phyloP scores from a whole-genome alignment of 768 basidiomycete species.

The Galerina marginata region DNA sequence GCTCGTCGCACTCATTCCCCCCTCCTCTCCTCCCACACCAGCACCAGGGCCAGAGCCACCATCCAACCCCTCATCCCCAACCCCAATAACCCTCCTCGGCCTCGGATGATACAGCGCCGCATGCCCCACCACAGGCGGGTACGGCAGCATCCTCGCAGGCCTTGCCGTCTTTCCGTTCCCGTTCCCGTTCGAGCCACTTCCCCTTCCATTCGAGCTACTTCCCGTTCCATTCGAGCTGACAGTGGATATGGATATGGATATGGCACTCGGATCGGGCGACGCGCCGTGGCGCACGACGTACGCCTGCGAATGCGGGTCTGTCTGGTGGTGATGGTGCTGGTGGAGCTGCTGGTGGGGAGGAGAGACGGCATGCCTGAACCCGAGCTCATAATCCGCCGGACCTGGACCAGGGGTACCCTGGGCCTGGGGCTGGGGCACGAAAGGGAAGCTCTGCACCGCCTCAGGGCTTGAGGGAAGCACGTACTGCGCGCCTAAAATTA shows the following conservation, averaged over 20 bases:
- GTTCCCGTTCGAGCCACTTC: background rate
- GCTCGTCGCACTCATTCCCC: background rate
- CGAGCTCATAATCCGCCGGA: constrained; percentile 23
- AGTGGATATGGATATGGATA: constrained; percentile 3
- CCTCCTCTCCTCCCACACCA: no score
- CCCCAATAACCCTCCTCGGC: constrained; percentile 26
- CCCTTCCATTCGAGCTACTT: background rate
- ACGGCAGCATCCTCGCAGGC: constrained; percentile 22
- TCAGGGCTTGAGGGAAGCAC: constrained; percentile 23
- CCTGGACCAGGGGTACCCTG: background rate
- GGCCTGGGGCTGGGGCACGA: background rate
- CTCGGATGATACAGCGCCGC: constrained; percentile 28
- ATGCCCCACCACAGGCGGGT: constrained; percentile 28
- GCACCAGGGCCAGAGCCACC: background rate
- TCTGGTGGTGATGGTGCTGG: background rate
- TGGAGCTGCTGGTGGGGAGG: background rate
- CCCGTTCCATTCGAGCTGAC: background rate
- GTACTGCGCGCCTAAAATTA: constrained; percentile 12
- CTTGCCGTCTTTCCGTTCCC: constrained; percentile 5
- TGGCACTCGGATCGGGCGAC: background rate
- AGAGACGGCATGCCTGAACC: constrained; percentile 11
- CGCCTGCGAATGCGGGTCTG: constrained; percentile 21
- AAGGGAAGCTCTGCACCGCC: no score
- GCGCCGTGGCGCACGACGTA: constrained; percentile 25
- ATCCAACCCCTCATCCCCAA: constrained; percentile 6